These are phyloP conservation scores for Neocucurbitaria cava DNA, from an alignment of 2,329 filamentous ascomycete genomes.

Conservation along the genomic window DNA sequence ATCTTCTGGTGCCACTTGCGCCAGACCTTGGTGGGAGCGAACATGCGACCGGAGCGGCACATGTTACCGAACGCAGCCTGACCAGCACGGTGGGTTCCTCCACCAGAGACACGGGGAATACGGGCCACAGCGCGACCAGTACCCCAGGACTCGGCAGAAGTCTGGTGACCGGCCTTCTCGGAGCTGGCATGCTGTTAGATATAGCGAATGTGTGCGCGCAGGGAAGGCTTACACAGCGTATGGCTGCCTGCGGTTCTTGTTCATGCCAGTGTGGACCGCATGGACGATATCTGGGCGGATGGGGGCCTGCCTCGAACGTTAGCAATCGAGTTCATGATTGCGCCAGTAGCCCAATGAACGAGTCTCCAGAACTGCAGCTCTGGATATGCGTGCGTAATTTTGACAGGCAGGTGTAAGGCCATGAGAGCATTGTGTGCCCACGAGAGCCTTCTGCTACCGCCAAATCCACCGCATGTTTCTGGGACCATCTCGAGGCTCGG, in stretches of 20 bases:
- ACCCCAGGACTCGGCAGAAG: conserved; percentile 99
- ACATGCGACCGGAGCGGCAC: conserved; percentile 99
- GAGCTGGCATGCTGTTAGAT: conserved; percentile 37
- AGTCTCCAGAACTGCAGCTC: background rate
- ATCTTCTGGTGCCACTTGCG: conserved; percentile 99
- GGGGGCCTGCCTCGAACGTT: conserved; percentile 62
- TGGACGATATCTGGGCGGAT: conserved; percentile 99
- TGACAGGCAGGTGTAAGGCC: conserved; percentile 4
- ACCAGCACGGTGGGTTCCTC: conserved; percentile 99
- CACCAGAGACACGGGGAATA: conserved; percentile 99
- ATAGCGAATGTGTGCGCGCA: background rate
- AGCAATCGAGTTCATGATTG: conserved; percentile 5
- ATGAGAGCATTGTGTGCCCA: background rate
- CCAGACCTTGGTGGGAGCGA: conserved; percentile 99
- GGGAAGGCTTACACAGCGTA: conserved; percentile 80
- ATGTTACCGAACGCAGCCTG: conserved; percentile 99
- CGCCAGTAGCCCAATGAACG: background rate
- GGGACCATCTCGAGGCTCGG: conserved; percentile 1
- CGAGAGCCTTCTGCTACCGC: conserved; percentile 8
- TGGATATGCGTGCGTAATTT: background rate
- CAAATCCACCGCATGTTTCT: background rate
- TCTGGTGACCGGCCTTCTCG: conserved; percentile 99
- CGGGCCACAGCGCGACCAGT: conserved; percentile 97
- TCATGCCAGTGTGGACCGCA: conserved; percentile 98
- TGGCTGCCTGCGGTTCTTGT: conserved; percentile 99